Evolutionary conservation across 2,329 filamentous ascomycete genomes (phyloP).

Genomic region (Plectosphaerella cucumerina): DNA sequence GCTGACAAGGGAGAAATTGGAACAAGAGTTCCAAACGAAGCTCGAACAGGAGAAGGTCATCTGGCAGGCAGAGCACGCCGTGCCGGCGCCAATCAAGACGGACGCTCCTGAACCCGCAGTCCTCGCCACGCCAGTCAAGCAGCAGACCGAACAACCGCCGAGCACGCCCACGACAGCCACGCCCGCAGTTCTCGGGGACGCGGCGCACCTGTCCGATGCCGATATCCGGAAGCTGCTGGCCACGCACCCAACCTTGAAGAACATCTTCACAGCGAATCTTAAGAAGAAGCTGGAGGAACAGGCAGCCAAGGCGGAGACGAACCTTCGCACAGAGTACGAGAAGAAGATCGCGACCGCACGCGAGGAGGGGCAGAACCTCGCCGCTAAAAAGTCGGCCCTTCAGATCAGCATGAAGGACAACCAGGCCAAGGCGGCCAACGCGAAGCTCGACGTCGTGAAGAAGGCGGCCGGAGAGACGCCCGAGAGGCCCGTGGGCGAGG

Average conservation of each 20-base stretch:
- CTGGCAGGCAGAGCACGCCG: slow-evolving; percentile 49
- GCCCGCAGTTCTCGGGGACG: slow-evolving; percentile 25
- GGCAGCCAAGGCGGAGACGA: slow-evolving; percentile 50
- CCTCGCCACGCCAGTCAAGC: slow-evolving; percentile 36
- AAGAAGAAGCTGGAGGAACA: slow-evolving; percentile 67
- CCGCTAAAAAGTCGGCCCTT: slow-evolving; percentile 68
- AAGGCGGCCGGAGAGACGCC: slow-evolving; percentile 83
- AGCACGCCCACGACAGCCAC: slow-evolving; percentile 30
- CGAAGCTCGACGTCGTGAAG: slow-evolving; percentile 75
- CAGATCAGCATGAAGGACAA: slow-evolving; percentile 79
- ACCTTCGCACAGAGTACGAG: slow-evolving; percentile 44
- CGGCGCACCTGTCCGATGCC: slow-evolving; percentile 47
- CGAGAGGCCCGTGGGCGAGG: slow-evolving; percentile 75
- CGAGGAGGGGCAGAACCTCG: slow-evolving; percentile 66
- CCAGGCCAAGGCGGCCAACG: slow-evolving; percentile 56
- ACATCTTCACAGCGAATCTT: slow-evolving; percentile 57
- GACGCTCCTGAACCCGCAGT: slow-evolving; percentile 15
- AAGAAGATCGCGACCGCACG: slow-evolving; percentile 49
- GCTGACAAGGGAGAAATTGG: slow-evolving; percentile 54
- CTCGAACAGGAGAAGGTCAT: slow-evolving; percentile 62
- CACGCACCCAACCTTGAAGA: slow-evolving; percentile 53
- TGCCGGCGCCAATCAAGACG: slow-evolving; percentile 16
- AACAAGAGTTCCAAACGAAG: slow-evolving; percentile 51
- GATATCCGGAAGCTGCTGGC: slow-evolving; percentile 54
- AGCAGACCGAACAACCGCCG: slow-evolving; percentile 22